phyloP scores from a whole-genome alignment of 176 grass and related monocot species.

The Microstegium vimineum region DNA sequence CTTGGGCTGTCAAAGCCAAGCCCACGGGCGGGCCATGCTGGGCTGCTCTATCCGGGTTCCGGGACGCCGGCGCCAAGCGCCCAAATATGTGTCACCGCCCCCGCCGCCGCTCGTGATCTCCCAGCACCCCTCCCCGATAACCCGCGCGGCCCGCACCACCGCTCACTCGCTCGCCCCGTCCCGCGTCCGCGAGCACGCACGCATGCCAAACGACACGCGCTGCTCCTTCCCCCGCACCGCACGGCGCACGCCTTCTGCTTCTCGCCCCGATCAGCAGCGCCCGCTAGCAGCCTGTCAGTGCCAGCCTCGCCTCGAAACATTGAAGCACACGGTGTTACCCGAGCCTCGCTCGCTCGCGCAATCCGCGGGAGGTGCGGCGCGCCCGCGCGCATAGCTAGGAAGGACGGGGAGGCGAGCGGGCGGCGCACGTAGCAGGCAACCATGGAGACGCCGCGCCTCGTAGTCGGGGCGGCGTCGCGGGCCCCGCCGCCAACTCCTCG shows the following conservation, averaged over 20 bases:
- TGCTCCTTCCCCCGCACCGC: background rate
- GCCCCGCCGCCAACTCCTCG: background rate
- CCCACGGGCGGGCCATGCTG: background rate
- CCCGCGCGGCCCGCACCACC: background rate
- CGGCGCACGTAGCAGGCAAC: background rate
- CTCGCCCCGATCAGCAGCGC: background rate
- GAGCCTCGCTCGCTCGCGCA: background rate
- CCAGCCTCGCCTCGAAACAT: background rate
- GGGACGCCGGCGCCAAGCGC: background rate
- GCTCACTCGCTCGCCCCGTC: background rate
- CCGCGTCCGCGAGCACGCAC: background rate
- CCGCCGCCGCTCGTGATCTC: background rate
- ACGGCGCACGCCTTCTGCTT: background rate
- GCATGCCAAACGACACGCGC: background rate
- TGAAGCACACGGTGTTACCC: background rate
- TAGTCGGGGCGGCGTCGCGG: background rate
- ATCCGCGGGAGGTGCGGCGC: background rate
- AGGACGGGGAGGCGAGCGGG: background rate
- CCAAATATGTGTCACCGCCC: too few relatives aligned
- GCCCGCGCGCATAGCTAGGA: background rate
- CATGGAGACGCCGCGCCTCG: conserved; percentile 5
- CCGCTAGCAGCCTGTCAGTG: background rate
- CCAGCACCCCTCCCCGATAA: background rate
- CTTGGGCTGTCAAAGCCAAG: background rate
- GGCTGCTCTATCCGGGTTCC: background rate